Percentiles rank a stretch among this genome's conserved stretches.
These are phyloP conservation scores for Lolium multiflorum DNA, from an alignment of 176 grass and related monocot species.

Conservation along the genomic window DNA sequence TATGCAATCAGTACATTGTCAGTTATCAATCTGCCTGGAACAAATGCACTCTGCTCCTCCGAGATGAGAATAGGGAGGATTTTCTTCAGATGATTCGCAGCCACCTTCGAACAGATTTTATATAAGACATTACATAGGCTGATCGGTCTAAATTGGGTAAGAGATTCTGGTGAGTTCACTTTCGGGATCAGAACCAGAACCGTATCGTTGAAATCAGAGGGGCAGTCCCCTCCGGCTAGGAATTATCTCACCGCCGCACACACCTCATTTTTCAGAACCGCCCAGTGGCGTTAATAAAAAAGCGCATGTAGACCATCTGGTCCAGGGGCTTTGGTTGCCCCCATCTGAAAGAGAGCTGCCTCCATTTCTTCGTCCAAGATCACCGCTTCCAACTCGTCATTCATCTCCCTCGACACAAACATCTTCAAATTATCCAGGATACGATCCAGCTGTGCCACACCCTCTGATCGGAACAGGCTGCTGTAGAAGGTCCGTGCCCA, in stretches of 20 bases:
- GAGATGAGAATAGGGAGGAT: too few species aligned
- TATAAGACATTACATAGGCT: too few species aligned
- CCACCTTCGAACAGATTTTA: too few species aligned
- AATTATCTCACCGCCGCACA: neutral
- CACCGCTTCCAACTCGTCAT: neutral
- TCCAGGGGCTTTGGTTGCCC: neutral
- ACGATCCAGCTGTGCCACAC: too few species aligned
- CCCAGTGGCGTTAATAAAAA: neutral
- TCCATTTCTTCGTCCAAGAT: neutral
- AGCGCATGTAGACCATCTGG: neutral
- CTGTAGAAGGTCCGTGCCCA: too few species aligned
- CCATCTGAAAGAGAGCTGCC: neutral
- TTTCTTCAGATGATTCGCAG: too few species aligned
- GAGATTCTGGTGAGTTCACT: neutral
- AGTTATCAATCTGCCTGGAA: too few species aligned
- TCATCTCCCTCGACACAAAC: neutral
- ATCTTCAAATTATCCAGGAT: too few species aligned
- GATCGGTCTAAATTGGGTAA: neutral
- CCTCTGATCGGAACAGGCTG: too few species aligned
- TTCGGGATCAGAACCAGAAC: neutral
- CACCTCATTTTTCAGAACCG: accelerated
- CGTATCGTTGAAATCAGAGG: neutral
- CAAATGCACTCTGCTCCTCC: too few species aligned
- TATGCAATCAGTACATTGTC: too few species aligned
- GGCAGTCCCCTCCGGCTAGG: neutral